These are phyloP conservation scores for Pulveroboletus sp. DNA, from an alignment of 768 basidiomycete species.

Conservation along the genomic window DNA sequence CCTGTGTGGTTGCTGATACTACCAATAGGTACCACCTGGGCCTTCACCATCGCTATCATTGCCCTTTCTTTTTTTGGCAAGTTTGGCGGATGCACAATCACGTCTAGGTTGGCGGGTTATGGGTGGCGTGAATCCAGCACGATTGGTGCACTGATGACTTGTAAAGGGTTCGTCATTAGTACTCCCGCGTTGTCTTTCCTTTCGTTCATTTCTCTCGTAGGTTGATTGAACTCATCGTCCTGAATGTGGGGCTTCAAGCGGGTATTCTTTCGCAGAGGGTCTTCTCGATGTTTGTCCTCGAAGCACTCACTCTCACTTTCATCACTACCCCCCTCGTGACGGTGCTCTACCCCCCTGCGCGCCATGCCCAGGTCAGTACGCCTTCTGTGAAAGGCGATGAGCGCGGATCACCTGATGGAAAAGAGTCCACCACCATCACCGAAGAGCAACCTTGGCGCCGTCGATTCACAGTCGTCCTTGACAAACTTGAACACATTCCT, in stretches of 20 bases:
- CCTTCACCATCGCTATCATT: slow-evolving; percentile 77
- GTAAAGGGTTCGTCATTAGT: slow-evolving; percentile 64
- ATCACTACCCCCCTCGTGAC: slow-evolving; percentile 78
- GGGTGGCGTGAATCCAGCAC: slow-evolving; percentile 75
- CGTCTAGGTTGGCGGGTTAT: slow-evolving; percentile 66
- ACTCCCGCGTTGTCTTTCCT: not conserved
- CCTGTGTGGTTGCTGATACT: not conserved
- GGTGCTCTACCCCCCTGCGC: slow-evolving; percentile 59
- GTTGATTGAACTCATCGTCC: slow-evolving; percentile 89
- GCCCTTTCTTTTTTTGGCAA: slow-evolving; percentile 79
- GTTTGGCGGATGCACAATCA: slow-evolving; percentile 77
- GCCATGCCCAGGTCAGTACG: slow-evolving; percentile 43
- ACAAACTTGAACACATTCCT: slow-evolving; percentile 85
- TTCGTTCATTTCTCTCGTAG: slow-evolving; percentile 32
- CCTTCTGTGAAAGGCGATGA: slow-evolving; percentile 31
- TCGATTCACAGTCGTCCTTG: slow-evolving; percentile 80
- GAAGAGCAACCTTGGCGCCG: slow-evolving; percentile 39
- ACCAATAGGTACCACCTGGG: slow-evolving; percentile 73
- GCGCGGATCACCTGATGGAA: slow-evolving; percentile 10
- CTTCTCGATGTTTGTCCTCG: slow-evolving; percentile 94
- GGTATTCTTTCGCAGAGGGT: slow-evolving; percentile 71
- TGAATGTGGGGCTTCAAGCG: slow-evolving; percentile 86
- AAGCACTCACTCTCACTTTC: slow-evolving; percentile 77
- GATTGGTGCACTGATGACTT: slow-evolving; percentile 91
- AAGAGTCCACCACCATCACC: slow-evolving; percentile 3